These are phyloP conservation scores for Nicotiana tomentosiformis DNA, from an alignment of 257 asterid species.

Conservation along the genomic window DNA sequence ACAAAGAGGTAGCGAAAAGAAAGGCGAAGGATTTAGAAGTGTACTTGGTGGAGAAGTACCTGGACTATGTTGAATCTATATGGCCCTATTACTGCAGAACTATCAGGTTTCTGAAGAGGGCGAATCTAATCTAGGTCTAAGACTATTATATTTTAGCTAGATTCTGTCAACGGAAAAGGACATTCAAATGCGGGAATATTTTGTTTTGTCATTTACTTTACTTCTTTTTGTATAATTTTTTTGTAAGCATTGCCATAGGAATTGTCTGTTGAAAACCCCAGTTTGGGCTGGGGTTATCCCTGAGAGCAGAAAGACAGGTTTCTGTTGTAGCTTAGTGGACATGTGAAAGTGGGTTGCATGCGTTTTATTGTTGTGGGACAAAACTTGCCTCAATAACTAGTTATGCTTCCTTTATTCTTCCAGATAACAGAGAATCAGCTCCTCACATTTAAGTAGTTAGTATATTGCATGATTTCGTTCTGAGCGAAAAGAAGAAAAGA, in stretches of 20 bases:
- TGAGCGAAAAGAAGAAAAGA: no score
- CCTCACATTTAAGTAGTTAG: no score
- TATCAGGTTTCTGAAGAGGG: conserved; percentile 69
- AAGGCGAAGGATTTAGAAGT: conserved; percentile 40
- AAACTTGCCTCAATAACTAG: not conserved
- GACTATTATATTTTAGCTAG: not conserved
- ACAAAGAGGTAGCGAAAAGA: conserved; percentile 29
- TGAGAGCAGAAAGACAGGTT: conserved; percentile 6
- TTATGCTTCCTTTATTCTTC: not conserved
- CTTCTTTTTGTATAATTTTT: not conserved
- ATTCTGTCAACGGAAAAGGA: conserved; percentile 8
- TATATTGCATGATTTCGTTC: no score
- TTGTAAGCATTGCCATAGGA: conserved; percentile 3
- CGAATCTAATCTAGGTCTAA: conserved; percentile 48
- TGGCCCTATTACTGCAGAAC: conserved; percentile 81
- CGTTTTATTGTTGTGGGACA: not conserved
- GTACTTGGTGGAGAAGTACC: conserved; percentile 45
- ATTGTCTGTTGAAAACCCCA: conserved; percentile 10
- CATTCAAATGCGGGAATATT: not conserved
- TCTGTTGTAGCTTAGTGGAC: conserved; percentile 8
- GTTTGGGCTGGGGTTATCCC: conserved; percentile 21
- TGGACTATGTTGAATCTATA: conserved; percentile 57
- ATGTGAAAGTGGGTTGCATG: not conserved
- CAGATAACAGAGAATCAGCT: not conserved
- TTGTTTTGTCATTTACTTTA: not conserved